Conservation (phyloP, 2,329 filamentous ascomycete genomes). For the Sporothrix luriei region DNA sequence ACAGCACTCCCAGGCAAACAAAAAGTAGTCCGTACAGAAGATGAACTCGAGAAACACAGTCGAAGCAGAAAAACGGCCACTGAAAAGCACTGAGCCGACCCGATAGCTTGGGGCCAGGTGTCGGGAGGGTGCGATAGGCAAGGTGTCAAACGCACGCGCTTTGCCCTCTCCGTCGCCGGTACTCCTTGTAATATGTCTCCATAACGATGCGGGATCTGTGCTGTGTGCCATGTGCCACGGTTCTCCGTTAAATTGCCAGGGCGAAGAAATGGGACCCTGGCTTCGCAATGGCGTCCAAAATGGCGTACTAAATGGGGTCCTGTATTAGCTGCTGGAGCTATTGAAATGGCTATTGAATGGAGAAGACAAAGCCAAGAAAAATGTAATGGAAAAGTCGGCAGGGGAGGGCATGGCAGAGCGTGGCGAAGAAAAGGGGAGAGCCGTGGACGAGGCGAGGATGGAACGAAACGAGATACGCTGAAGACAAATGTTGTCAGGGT, state of each 20-base stretch:
- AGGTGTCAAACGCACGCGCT: background rate
- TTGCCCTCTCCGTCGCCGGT: slow-evolving; percentile 2
- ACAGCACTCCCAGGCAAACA: background rate
- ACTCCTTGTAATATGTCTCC: background rate
- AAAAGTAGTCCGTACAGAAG: background rate
- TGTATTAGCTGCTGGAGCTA: background rate
- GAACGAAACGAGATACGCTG: too few species aligned
- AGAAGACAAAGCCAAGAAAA: slow-evolving; percentile 1
- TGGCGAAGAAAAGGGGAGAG: background rate
- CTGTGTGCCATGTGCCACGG: slow-evolving; percentile 23
- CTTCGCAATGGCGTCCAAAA: background rate
- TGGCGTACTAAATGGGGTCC: background rate
- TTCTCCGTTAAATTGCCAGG: slow-evolving; percentile 7
- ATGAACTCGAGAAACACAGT: background rate
- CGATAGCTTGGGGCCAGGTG: slow-evolving; percentile 8
- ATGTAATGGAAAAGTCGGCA: background rate
- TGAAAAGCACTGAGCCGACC: background rate
- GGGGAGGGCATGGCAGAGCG: too few species aligned
- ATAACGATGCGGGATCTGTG: slow-evolving; percentile 18
- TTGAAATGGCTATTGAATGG: background rate
- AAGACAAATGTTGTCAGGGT: too few species aligned
- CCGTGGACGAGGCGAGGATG: too few species aligned
- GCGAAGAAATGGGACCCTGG: background rate
- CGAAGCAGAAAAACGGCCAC: too few species aligned
- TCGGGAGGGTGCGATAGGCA: slow-evolving; percentile 18